These are phyloP conservation scores for Poa annua DNA, from an alignment of 176 grass and related monocot genomes.

Conservation along the genomic window DNA sequence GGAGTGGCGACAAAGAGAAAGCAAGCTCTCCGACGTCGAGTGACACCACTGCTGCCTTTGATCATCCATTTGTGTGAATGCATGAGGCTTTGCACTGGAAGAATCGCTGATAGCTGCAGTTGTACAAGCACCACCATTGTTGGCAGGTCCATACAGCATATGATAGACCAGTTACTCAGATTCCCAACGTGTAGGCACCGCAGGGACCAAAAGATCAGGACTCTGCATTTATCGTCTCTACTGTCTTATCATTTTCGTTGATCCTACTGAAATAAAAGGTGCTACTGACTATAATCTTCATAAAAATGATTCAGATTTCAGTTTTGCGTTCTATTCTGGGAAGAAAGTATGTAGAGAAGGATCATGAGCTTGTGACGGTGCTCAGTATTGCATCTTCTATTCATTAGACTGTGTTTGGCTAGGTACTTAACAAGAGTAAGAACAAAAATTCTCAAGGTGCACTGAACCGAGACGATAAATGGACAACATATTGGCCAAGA, in stretches of 20 bases:
- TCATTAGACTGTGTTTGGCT: background rate
- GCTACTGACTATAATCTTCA: conserved; percentile 1
- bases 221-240: background rate
- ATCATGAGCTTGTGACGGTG: background rate
- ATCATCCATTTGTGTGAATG: conserved; percentile 58
- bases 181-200: conserved; percentile 16
- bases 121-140: conserved; percentile 29
- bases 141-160: conserved; percentile 39
- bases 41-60: conserved; percentile 35
- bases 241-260: background rate
- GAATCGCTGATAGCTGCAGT: conserved; percentile 31
- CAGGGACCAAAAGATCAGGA: conserved; percentile 36
- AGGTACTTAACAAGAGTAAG: conserved; percentile 32
- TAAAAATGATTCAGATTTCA: background rate
- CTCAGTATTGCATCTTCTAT: background rate
- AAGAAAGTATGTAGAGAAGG: background rate
- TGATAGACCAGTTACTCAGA: conserved; percentile 30
- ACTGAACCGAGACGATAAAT: conserved; percentile 14
- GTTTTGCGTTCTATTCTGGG: background rate
- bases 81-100: conserved; percentile 36
- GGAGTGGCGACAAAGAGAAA: conserved; percentile 59
- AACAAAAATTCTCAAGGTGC: background rate
- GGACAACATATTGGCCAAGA: background rate
- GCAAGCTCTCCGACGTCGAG: conserved; percentile 38
- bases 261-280: conserved; percentile 27